Percentiles rank a stretch among this genome's conserved stretches.
Conservation (phyloP, 129 eudicot species). For the Tanacetum coccineum region DNA sequence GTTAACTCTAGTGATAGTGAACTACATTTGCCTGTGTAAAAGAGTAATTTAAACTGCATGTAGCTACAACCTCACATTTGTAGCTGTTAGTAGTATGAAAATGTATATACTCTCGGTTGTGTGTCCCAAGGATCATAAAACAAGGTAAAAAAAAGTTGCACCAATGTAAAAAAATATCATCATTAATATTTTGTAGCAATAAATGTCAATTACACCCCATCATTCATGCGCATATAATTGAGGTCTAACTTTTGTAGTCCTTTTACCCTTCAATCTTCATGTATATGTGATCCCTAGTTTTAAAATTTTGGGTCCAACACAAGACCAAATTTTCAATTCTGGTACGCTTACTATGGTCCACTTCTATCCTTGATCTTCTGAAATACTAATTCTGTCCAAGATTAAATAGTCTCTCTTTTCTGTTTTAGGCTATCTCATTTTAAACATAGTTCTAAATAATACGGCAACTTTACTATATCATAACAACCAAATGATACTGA, state of each 20-base stretch:
- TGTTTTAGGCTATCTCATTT: no score
- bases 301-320: slow-evolving; percentile 8
- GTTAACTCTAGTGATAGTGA: no score
- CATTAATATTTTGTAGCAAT: slow-evolving; percentile 17
- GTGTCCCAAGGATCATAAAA: not conserved
- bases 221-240: slow-evolving; percentile 27
- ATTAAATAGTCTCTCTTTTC: no score
- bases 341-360: not conserved
- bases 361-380: not conserved
- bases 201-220: slow-evolving; percentile 20
- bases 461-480: no score
- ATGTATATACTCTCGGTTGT: no score
- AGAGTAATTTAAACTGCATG: no score
- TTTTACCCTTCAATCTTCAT: slow-evolving; percentile 27
- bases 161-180: not conserved
- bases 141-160: not conserved
- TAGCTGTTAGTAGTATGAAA: no score
- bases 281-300: slow-evolving; percentile 7
- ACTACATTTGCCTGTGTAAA: no score
- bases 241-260: slow-evolving; percentile 14
- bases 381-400: no score
- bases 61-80: no score
- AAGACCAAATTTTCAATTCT: not conserved
- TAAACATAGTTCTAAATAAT: no score
- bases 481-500: no score